Percentiles rank a stretch among this genome's conserved stretches.
phyloP scores from a whole-genome alignment of 1,284 basidiomycete species.

The Naganishia liquefaciens region DNA sequence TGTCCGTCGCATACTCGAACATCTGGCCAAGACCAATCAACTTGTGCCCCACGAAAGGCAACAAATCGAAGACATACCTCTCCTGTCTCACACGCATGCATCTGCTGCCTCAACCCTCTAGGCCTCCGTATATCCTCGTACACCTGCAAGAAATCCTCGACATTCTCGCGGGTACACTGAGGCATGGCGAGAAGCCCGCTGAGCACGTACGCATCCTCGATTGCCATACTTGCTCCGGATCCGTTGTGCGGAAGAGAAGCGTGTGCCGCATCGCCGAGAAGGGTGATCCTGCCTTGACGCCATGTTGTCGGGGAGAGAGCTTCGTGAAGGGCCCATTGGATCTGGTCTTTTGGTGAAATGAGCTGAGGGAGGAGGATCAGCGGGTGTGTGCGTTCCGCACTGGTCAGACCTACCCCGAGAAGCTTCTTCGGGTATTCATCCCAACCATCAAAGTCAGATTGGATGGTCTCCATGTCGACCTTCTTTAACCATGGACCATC shows the following conservation, averaged over 20 bases:
- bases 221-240: slow-evolving; percentile 40
- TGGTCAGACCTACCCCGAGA: slow-evolving; percentile 32
- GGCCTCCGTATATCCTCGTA: slow-evolving; percentile 31
- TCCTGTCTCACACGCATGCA: slow-evolving; percentile 33
- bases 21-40: slow-evolving; percentile 16
- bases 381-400: not conserved
- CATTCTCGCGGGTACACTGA: slow-evolving; percentile 55
- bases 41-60: not conserved
- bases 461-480: slow-evolving; percentile 56
- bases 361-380: slow-evolving; percentile 40
- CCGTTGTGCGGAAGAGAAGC: slow-evolving; percentile 54
- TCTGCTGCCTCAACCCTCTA: slow-evolving; percentile 21
- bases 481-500: slow-evolving; percentile 58
- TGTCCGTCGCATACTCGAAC: slow-evolving; percentile 30
- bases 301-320: slow-evolving; percentile 60
- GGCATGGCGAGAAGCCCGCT: slow-evolving; percentile 59
- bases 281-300: slow-evolving; percentile 57
- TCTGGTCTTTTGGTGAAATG: slow-evolving; percentile 56
- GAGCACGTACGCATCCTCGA: slow-evolving; percentile 56
- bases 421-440: slow-evolving; percentile 58
- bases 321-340: slow-evolving; percentile 64
- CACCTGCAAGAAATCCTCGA: slow-evolving; percentile 45
- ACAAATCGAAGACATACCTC: slow-evolving; percentile 23
- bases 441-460: slow-evolving; percentile 59
- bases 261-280: slow-evolving; percentile 66